Base-by-base conservation (phyloP, 2,329 filamentous ascomycete species). In the Pseudogymnoascus sp. region DNA sequence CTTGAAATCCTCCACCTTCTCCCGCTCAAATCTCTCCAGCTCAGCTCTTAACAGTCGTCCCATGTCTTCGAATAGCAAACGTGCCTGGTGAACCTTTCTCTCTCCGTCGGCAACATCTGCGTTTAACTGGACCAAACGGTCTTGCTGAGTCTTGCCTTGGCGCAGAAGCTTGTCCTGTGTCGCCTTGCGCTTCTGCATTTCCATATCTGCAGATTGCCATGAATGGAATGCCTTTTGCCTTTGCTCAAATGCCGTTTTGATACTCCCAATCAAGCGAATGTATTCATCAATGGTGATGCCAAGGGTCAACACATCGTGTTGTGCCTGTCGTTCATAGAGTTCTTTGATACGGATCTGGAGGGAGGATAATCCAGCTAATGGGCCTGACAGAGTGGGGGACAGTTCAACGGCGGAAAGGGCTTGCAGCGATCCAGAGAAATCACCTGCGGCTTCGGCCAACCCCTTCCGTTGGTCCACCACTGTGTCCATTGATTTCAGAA, bases 1-100 rank as follows among this genome's bases (percentile, higher is more conserved):
- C 81, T 99, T 99, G 76, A 99, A 99, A 74, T 99, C 95, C 74
- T 99, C 95, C 2, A 99, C 95, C 80, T 99, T 99, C 77, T 99
- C 95, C 70, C 85, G 85, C 78, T 99, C 95, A 71, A 99, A 99
- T 16, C 93, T 83, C 71, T 97, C 95, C 68, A 99, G 81, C 75
- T 99, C 95, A 37, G 82, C 83, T 64, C 91, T 86, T 92, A 99
- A 95, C 72, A 97, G 78, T 11, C 92, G 83, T 12, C 95, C 95
- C 93, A 99, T 97, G 72, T 99, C 95, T 68, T 99, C 95, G 71
- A 99, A 99, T 52, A 97, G 77, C 63, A 97, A 77, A 61, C 93
- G 81, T 0, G 92, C 90, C 74, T 96, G 92, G 74, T 97, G 91
- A 1, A 96, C 91, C 74, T 91, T 93, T 69, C 91, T 85, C 79